Conservation (phyloP, 2,329 filamentous ascomycete genomes). For the Nemania sp. region DNA sequence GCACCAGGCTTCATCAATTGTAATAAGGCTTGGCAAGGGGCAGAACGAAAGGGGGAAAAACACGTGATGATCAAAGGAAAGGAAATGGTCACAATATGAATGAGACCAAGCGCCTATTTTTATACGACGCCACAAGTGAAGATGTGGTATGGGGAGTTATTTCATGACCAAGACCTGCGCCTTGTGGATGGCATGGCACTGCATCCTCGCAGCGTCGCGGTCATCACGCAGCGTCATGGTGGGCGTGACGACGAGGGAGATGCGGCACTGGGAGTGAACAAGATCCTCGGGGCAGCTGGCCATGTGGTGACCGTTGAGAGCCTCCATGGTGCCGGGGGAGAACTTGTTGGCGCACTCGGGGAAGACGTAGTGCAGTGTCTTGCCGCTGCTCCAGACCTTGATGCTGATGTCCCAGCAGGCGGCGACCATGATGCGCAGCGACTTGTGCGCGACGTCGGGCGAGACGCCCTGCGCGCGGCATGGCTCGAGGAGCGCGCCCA, state of each 20-base stretch:
- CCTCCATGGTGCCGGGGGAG: conserved; percentile 45
- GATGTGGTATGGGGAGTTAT: conserved; percentile 31
- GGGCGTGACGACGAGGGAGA: conserved; percentile 49
- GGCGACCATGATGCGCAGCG: conserved; percentile 43
- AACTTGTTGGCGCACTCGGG: conserved; percentile 48
- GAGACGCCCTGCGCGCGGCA: conserved; percentile 39
- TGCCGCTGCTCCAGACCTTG: conserved; percentile 49
- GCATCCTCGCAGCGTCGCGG: conserved; percentile 40
- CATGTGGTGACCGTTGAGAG: conserved; percentile 44
- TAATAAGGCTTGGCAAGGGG: conserved; percentile 13
- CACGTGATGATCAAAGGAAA: neutral
- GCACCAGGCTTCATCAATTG: conserved; percentile 37
- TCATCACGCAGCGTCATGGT: conserved; percentile 48
- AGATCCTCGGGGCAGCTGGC: conserved; percentile 39
- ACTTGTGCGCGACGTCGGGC: conserved; percentile 38
- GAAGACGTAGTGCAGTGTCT: conserved; percentile 51
- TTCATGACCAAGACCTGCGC: conserved; percentile 51
- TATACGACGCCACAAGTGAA: neutral
- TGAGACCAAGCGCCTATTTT: neutral
- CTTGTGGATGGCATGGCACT: conserved; percentile 45
- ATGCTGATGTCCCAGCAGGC: conserved; percentile 47
- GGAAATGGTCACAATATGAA: neutral
- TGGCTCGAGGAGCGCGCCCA: conserved; percentile 46
- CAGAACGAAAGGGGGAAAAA: neutral
- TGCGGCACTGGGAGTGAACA: conserved; percentile 44